Base-by-base conservation (phyloP, 352 stramenopile species). In the Globisporangium rhizosaccharum region DNA sequence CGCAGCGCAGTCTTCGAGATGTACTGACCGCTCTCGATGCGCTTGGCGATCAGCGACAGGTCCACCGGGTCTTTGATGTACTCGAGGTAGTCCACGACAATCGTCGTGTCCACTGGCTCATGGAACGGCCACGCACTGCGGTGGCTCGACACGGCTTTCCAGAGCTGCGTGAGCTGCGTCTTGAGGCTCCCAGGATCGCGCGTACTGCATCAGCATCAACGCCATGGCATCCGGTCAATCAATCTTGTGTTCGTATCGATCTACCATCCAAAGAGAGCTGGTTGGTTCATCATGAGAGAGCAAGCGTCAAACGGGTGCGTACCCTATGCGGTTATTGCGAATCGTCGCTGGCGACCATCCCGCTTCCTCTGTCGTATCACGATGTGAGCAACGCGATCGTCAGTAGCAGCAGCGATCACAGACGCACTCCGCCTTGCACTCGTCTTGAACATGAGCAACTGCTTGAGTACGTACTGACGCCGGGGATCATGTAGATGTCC, bases 51-150 rank as follows among this genome's bases (percentile, higher is more conserved):
- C 36, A 91, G 66, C 59, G 87, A 75, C 36, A 96, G 71, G 54
- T 94, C 85, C n/a, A 99, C 96, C 0, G 96, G 97, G 36, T 98
- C 85, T 63, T 96, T 97, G 55, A 99, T 96, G 57, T 98, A 85
- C 23, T 98, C 88, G 33, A 98, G 70, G 78, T 99, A 99, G 78
- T 99, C 97, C 10, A 94, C 79, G 2, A 99, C 97, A 52, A 98
- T 82, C 48, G 68, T 88, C 37, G 85, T 96, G 72, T 98, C 88
- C 10, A 99, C 97, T 0, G 97, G 97, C 64, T 99, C 96, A 37
- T 97, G 89, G 70, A 99, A 99, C 10, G 96, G 95, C 97, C 97
- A 99, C 30, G 96, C 84, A 60, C 94, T 98, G 42, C 97, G 89
- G 67, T 99, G 94, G 59, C 90, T 97, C 46, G 90, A 90, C 14